These are phyloP conservation scores for Urochloa ruziziensis DNA, from an alignment of 176 grass and related monocot species.

Conservation along the genomic window DNA sequence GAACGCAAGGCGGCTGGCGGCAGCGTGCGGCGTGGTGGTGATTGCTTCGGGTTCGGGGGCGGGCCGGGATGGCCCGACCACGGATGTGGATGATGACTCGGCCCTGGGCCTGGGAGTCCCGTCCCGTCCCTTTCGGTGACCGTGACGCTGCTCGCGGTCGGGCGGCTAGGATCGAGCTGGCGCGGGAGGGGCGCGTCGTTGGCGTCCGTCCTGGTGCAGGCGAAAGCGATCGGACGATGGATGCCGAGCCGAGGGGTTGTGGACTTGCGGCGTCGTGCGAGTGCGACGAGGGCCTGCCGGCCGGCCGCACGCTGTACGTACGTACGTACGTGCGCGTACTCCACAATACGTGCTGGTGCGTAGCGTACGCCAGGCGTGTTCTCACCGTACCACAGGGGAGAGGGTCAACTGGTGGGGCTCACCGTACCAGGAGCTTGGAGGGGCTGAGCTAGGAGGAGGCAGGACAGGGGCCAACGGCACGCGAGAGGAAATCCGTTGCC, in stretches of 20 bases:
- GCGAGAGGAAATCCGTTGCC: background rate
- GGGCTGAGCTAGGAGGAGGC: no score
- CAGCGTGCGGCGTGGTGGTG: background rate
- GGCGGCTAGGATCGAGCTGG: no score
- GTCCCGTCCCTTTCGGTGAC: background rate
- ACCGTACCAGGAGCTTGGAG: background rate
- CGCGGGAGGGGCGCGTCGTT: no score
- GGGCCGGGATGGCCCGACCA: background rate
- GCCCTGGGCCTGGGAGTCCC: background rate
- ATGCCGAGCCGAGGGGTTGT: background rate
- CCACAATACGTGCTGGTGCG: no score
- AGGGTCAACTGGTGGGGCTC: no score
- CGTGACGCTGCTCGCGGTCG: no score
- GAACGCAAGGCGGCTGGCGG: background rate
- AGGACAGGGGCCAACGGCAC: no score
- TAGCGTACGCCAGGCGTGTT: no score
- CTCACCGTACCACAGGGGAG: no score
- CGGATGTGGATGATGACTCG: slow-evolving; percentile 11
- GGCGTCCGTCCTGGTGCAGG: no score
- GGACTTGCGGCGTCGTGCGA: no score
- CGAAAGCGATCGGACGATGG: background rate
- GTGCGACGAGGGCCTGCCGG: background rate
- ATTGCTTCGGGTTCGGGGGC: background rate
- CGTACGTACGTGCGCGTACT: background rate
- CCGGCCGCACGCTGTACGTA: no score